Base-by-base conservation (phyloP, 2,329 filamentous ascomycete genomes). In the Corinectria fuckeliana region DNA sequence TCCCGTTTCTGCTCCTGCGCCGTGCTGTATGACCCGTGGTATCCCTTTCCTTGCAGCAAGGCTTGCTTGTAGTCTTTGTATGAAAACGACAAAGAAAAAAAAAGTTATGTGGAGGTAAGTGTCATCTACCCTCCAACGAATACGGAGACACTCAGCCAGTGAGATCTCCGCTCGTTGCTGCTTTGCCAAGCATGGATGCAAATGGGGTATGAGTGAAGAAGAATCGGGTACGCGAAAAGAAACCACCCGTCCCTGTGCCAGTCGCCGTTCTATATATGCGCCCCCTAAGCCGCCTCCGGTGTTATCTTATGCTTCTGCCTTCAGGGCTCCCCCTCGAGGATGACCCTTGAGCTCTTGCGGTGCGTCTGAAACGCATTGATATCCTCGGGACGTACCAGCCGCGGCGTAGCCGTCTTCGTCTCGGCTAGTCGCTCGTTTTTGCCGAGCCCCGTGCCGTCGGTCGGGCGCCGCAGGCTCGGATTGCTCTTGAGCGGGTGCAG, bases 401-500 rank as follows among this genome's bases (percentile, higher is more conserved):
- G 81, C 6, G 83, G 82, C 45, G 79, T 83, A 9, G 78, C 71
- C 30, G 72, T 75, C 69, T 78, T 77, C 11, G 74, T 78, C 68
- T 74, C 75, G 11, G 67, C 67, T 5, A 77, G 61, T 1, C 73
- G 69, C 52, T 75, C 74, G 44, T 70, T 60, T 38, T 69, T 64
- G 14, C 68, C 69, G 10, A 71, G 25, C 5, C 44, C 30, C 4
- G n/a, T 65, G 20, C 61, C 56, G 36, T 71, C 61, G 3, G 56
- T 55, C 39, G 55, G 64, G 14, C 55, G 63, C 28, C 65, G 63
- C 48, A 70, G 62, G 58, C 66, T 69, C 23, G 56, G 69, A 50
- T 65, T 72, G 20, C 74, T 76, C 67, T 81, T 78, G 36, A 87
- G 74, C 11, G 85, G 85, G n/a, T 82, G 80, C 16, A 89, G 75